Evolutionary conservation across 2,329 filamentous ascomycete genomes (phyloP).

Genomic region (Fusarium hostae): DNA sequence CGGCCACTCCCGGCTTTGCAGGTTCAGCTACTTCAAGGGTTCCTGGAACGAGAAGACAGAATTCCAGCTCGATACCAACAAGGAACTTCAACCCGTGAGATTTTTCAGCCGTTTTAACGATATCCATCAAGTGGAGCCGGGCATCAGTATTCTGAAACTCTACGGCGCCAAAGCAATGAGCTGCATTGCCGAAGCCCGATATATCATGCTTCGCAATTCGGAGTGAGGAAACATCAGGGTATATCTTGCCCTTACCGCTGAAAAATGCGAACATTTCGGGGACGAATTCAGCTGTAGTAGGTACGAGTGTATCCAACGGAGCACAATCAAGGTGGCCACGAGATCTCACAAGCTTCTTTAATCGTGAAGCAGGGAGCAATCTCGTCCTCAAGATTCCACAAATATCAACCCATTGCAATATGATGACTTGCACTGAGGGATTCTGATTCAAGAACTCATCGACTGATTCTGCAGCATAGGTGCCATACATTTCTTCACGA

Average conservation of each 20-base stretch:
- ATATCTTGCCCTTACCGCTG: not conserved
- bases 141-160: slow-evolving; percentile 10
- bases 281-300: slow-evolving; percentile 1
- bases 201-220: not conserved
- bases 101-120: not conserved
- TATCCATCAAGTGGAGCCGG: not conserved
- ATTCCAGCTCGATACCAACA: slow-evolving; percentile 15
- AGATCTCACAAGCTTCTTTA: not conserved
- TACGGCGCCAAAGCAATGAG: not conserved
- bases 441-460: not conserved
- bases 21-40: not conserved
- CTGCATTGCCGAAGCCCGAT: not conserved
- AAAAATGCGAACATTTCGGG: not conserved
- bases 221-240: not conserved
- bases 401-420: slow-evolving; percentile 21
- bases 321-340: not conserved
- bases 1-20: not conserved
- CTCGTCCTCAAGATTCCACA: not conserved
- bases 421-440: not conserved
- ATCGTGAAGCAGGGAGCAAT: not conserved
- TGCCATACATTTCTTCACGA: not conserved
- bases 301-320: slow-evolving; percentile 5
- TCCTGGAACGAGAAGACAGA: not conserved
- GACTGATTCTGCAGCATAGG: accelerated
- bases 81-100: not conserved